These are phyloP conservation scores for Phytophthora nicotianae DNA, from an alignment of 352 stramenopile genomes.

Conservation along the genomic window DNA sequence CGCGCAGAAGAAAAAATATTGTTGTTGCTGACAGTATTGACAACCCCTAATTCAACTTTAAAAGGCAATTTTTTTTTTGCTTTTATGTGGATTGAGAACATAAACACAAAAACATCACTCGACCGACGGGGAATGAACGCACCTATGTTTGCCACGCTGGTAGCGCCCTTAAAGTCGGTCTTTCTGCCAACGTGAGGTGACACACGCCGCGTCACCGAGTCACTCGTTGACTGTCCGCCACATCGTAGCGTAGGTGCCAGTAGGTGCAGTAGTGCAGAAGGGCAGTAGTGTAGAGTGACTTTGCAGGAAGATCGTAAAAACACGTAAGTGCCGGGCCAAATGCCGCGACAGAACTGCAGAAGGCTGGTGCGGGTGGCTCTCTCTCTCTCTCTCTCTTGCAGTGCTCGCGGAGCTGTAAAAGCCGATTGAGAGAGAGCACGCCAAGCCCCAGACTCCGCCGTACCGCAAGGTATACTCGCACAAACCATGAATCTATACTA, in stretches of 20 bases:
- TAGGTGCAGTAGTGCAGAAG: not conserved
- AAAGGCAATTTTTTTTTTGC: too few species aligned
- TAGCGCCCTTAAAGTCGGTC: too few species aligned
- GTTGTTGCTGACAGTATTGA: too few species aligned
- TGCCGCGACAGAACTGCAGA: slow-evolving; percentile 5
- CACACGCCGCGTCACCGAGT: not conserved
- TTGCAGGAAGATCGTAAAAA: slow-evolving; percentile 3
- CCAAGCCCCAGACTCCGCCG: not conserved
- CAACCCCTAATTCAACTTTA: too few species aligned
- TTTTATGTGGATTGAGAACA: too few species aligned
- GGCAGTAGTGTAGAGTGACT: not conserved
- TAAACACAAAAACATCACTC: too few species aligned
- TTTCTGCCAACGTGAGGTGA: too few species aligned
- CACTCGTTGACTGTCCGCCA: not conserved
- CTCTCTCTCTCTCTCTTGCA: slow-evolving; percentile 3
- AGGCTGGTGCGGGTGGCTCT: not conserved
- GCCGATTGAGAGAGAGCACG: slow-evolving; percentile 1
- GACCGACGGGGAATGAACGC: too few species aligned
- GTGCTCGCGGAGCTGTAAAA: slow-evolving; percentile 11
- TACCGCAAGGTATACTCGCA: slow-evolving; percentile 1
- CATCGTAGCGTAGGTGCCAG: not conserved
- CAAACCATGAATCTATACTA: not conserved
- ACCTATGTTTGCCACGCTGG: too few species aligned
- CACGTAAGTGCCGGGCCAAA: slow-evolving; percentile 8
- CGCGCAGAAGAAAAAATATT: too few species aligned